Base-by-base conservation (phyloP, 306 rosid species). In the Begonia peltatifolia region DNA sequence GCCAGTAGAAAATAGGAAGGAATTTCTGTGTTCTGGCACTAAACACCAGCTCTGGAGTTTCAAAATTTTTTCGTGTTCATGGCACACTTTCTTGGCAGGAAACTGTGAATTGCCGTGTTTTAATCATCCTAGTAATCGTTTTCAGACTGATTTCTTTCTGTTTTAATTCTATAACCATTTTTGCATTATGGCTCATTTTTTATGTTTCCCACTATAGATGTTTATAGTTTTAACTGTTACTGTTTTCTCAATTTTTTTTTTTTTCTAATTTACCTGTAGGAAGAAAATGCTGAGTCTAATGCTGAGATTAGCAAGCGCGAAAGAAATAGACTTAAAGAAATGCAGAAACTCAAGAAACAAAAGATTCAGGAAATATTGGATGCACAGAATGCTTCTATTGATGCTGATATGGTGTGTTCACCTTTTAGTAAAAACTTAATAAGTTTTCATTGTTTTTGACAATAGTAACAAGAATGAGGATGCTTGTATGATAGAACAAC, bases 341-440 rank as follows among this genome's bases (percentile, higher is more conserved):
- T 90, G 92, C 84, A 86, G 57, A 42, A 66, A 13, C 0, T 80
- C 59, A 90, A 86, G 92, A 90, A 73, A 42, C 87, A 90, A 55
- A 90, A 90, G 78, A 47, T 90, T 73, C 95, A 86, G 73, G 99
- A 86, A 61, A 90, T 86, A 59, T 63, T 90, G 66, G 95, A 80
- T 56, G 64, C 48, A 2, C 99, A 90, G 70, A 86, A 90, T 75
- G 92, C 95, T 30, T 57, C 86, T 1, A 81, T 86, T 73, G 99
- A 90, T 41, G 92, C 95, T 63, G 94, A 81, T 54, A 90, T 90
- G 94, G 99, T 89, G 60, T 9, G 82, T 71, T 22, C 44, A 15
- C 57, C 43, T 55, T 41, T 30, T 16, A 38, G 17, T 18, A 35
- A n/a, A 6, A 22, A 42, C 48, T 60, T 18, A 20, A 10, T 43